Evolutionary conservation across 495 filamentous ascomycete genomes (phyloP).

Genomic region (Saxophila tyrrhenica): DNA sequence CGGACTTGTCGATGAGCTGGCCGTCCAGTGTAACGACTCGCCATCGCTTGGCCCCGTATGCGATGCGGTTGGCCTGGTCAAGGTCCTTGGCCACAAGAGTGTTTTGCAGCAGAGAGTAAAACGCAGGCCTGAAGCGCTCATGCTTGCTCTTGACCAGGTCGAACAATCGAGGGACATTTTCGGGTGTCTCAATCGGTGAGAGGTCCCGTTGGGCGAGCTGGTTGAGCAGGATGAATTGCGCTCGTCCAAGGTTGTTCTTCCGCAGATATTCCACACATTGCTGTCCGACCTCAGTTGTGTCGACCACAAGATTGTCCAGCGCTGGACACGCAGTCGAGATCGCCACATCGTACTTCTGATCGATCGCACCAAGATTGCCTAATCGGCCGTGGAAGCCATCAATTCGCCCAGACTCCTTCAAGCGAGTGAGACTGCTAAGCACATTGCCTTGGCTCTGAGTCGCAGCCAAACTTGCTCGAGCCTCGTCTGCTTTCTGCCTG

Average conservation of each 20-base stretch:
- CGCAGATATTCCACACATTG: conserved; percentile 95
- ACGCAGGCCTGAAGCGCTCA: conserved; percentile 76
- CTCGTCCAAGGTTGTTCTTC: conserved; percentile 94
- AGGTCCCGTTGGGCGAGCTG: conserved; percentile 68
- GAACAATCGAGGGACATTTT: conserved; percentile 83
- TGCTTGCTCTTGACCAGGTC: conserved; percentile 86
- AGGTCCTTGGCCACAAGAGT: conserved; percentile 89
- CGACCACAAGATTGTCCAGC: conserved; percentile 90
- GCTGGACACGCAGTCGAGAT: conserved; percentile 91
- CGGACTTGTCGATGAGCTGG: conserved; percentile 90
- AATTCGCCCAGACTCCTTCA: conserved; percentile 92
- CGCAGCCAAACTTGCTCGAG: conserved; percentile 72
- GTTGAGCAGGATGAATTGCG: conserved; percentile 91
- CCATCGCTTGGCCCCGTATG: conserved; percentile 86
- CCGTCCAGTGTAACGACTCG: conserved; percentile 91
- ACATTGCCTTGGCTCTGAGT: conserved; percentile 91
- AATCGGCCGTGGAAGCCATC: conserved; percentile 93
- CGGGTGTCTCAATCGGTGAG: conserved; percentile 69
- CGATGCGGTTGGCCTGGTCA: conserved; percentile 88
- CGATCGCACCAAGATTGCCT: conserved; percentile 91
- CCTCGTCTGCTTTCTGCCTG: conserved; percentile 90
- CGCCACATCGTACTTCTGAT: conserved; percentile 86
- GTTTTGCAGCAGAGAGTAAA: conserved; percentile 86
- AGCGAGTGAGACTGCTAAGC: conserved; percentile 76
- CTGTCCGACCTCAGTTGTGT: conserved; percentile 86